phyloP scores from a whole-genome alignment of 1,139 yeast genomes.

The Nakaseomyces bracarensis region DNA sequence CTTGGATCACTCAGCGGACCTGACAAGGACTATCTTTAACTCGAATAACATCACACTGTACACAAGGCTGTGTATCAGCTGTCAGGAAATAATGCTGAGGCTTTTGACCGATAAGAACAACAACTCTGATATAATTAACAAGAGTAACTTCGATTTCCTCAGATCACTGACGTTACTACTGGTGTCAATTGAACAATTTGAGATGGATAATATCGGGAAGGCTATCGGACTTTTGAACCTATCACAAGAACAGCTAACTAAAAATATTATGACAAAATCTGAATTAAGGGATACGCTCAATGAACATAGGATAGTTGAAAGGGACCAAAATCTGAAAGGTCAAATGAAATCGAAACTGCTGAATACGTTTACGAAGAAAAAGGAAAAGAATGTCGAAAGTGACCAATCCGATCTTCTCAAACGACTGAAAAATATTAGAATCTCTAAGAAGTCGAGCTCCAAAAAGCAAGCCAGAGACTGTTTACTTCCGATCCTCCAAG shows the following conservation, averaged over 20 bases:
- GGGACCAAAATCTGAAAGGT: too few relatives aligned
- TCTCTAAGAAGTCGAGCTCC: constrained; percentile 3
- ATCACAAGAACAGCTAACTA: constrained; percentile 14
- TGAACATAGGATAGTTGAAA: too few relatives aligned
- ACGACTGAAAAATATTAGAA: background rate
- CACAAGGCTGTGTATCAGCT: constrained; percentile 26
- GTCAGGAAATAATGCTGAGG: constrained; percentile 16
- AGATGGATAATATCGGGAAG: constrained; percentile 20
- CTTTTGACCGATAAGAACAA: background rate
- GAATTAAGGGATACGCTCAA: background rate
- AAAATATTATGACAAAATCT: constrained; percentile 2
- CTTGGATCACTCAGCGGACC: constrained; percentile 15
- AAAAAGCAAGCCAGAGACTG: background rate
- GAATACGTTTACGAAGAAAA: constrained; percentile 8
- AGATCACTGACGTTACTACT: constrained; percentile 21
- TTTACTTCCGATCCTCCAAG: constrained; percentile 17
- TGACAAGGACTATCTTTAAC: background rate
- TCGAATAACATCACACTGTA: background rate
- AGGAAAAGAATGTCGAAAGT: constrained; percentile 1
- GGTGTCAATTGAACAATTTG: constrained; percentile 25
- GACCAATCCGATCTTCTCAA: background rate
- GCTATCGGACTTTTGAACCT: constrained; percentile 27
- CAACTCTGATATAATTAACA: background rate
- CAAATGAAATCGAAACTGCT: background rate
- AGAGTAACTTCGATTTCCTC: constrained; percentile 13